Evolutionary conservation across 352 stramenopile species (phyloP).

Genomic region (Nothophytophthora sp.): DNA sequence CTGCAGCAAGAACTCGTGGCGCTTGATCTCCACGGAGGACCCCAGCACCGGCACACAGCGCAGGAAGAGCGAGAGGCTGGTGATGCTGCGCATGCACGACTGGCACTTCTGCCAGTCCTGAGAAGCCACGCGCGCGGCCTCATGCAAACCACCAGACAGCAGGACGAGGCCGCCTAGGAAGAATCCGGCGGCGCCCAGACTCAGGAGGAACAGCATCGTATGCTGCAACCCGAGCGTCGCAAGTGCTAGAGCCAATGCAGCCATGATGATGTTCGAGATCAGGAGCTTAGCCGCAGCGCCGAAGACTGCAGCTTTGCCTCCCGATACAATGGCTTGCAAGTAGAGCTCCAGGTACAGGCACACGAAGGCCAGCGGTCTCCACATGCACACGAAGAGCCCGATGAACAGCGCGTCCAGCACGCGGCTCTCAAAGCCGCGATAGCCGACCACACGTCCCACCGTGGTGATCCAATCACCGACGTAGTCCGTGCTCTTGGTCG

Average conservation of each 20-base stretch:
- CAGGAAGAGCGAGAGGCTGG: slow-evolving; percentile 80
- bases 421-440: slow-evolving; percentile 65
- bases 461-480: slow-evolving; percentile 62
- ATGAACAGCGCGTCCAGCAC: slow-evolving; percentile 76
- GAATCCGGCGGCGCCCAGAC: slow-evolving; percentile 40
- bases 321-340: slow-evolving; percentile 61
- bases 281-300: slow-evolving; percentile 67
- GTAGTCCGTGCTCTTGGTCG: slow-evolving; percentile 53
- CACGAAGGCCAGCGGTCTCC: slow-evolving; percentile 77
- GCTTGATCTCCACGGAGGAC: slow-evolving; percentile 65
- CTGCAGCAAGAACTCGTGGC: slow-evolving; percentile 72
- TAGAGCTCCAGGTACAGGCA: slow-evolving; percentile 85
- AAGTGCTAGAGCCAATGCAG: slow-evolving; percentile 36
- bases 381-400: slow-evolving; percentile 65
- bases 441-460: slow-evolving; percentile 68
- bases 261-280: slow-evolving; percentile 56
- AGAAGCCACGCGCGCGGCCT: slow-evolving; percentile 44
- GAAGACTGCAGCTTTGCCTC: slow-evolving; percentile 70
- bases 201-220: slow-evolving; percentile 59
- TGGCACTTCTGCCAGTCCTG: slow-evolving; percentile 73
- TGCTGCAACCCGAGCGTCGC: slow-evolving; percentile 56
- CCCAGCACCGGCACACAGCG: slow-evolving; percentile 68
- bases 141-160: slow-evolving; percentile 60
- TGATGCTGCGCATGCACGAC: slow-evolving; percentile 76
- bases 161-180: slow-evolving; percentile 63